Conservation (phyloP, 352 stramenopile species). For the Phytopythium helicoides region DNA sequence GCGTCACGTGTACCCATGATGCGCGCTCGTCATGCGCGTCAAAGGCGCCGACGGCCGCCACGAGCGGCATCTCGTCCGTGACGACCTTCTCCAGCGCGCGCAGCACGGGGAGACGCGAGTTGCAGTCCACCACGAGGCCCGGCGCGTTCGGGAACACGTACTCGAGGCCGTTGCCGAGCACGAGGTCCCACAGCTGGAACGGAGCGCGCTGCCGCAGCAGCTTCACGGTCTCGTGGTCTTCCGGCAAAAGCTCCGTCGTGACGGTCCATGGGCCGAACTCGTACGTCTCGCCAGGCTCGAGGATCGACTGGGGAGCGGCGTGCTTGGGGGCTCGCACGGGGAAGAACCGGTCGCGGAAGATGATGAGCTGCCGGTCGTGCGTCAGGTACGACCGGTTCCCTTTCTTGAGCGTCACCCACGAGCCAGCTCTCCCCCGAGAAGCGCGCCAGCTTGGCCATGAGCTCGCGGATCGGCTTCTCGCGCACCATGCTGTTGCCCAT, state of each 20-base stretch:
- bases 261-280: constrained; percentile 60
- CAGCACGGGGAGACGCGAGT: constrained; percentile 51
- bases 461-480: constrained; percentile 76
- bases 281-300: constrained; percentile 38
- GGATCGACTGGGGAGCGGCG: constrained; percentile 10
- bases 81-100: constrained; percentile 66
- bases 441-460: constrained; percentile 67
- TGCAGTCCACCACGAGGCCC: constrained; percentile 50
- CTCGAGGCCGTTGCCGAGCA: constrained; percentile 39
- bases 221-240: constrained; percentile 18
- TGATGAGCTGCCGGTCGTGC: constrained; percentile 54
- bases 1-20: constrained; percentile 41
- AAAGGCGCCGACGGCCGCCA: constrained; percentile 44
- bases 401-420: constrained; percentile 87
- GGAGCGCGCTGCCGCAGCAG: constrained; percentile 24
- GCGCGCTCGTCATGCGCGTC: constrained; percentile 8
- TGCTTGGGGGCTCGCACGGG: constrained; percentile 19
- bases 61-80: constrained; percentile 71
- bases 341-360: constrained; percentile 83
- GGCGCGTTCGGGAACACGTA: constrained; percentile 64
- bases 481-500: constrained; percentile 86
- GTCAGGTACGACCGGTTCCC: constrained; percentile 77
- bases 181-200: constrained; percentile 58
- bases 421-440: constrained; percentile 40
- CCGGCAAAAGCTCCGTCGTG: constrained; percentile 27